A percentile compares a stretch with the other conserved stretches of the same genome.
Conservation (phyloP, 2,329 filamentous ascomycete genomes). For the Cercospora sp. region DNA sequence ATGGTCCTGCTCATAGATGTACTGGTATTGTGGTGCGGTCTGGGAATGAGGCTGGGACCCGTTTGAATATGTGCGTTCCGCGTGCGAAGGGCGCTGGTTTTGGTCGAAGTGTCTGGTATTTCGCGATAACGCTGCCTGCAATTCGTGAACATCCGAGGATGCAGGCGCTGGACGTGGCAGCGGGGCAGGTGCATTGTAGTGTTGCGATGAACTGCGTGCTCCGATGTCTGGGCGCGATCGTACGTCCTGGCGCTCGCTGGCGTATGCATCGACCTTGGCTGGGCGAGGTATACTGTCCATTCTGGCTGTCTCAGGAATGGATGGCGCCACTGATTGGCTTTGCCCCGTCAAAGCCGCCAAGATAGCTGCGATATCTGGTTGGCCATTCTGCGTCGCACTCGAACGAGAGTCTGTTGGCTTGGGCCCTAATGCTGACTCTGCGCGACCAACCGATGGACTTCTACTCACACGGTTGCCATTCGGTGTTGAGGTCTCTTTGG, state of each 20-base stretch:
- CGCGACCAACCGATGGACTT: conserved; percentile 27
- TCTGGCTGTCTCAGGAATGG: conserved; percentile 19
- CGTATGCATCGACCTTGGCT: not conserved
- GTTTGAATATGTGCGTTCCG: conserved; percentile 18
- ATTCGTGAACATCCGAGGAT: conserved; percentile 10
- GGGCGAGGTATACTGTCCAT: conserved; percentile 21
- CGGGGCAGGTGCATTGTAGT: conserved; percentile 21
- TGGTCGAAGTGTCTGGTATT: conserved; percentile 28
- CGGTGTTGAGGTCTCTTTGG: not conserved
- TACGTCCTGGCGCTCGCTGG: not conserved
- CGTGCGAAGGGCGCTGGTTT: conserved; percentile 27
- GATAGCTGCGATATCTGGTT: conserved; percentile 36
- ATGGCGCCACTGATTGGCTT: conserved; percentile 20
- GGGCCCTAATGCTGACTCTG: conserved; percentile 12
- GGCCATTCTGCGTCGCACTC: conserved; percentile 13
- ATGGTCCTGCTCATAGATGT: conserved; percentile 31
- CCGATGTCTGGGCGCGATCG: not conserved
- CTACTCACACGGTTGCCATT: conserved; percentile 14
- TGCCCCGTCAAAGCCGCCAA: conserved; percentile 31
- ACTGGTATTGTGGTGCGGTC: conserved; percentile 30
- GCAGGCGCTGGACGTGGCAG: conserved; percentile 7
- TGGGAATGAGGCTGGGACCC: conserved; percentile 13
- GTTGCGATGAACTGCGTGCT: not conserved
- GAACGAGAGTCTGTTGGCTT: not conserved
- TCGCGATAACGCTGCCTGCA: conserved; percentile 24